Base-by-base conservation (phyloP, 345 rosid genomes). In the Syzygium jambos region DNA sequence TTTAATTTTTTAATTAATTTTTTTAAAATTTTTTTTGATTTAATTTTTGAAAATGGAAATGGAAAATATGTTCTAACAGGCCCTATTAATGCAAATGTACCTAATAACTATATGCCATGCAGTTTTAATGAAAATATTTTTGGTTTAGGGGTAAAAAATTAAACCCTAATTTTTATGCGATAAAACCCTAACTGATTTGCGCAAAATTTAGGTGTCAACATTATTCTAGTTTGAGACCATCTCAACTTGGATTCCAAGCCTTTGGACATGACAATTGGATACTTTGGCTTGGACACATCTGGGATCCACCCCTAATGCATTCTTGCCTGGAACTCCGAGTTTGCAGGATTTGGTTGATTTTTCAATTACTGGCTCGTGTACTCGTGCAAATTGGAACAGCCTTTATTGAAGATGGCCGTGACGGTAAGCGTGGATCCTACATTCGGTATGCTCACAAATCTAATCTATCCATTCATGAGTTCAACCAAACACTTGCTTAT, bases 401-500 rank as follows among this genome's bases (percentile, higher is more conserved):
- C 94, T 86, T 89, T 92, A 52, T 90, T 86, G 78, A 98, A 95
- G 85, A 94, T 95, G 52, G 96, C 99, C 87, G 98, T 96, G 87
- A 98, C 95, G 55, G 98, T 95, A 89, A 98, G 96, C 49, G 99
- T 98, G 34, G 99, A 96, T 6, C 99, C 99, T 19, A 92, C 91
- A 87, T 93, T 93, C 9, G 96, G 99, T 85, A 89, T 89, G 90
- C 98, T 98, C 78, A 91, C 95, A 88, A 98, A 98, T 86, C 98
- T 98, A 61, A 96, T 94, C 85, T 98, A 98, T 63, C 99, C 99
- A 86, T 93, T 93, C 99, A 97, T 96, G 85, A 95, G 96, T 84
- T 93, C 92, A 87, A 96, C 99, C 91, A 97, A 90, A 90, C 94
- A 94, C 92, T 97, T 97, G 94, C 98, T 96, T 91, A 97, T 97